These are phyloP conservation scores for Mrakia frigida DNA, from an alignment of 768 basidiomycete genomes.

Conservation along the genomic window DNA sequence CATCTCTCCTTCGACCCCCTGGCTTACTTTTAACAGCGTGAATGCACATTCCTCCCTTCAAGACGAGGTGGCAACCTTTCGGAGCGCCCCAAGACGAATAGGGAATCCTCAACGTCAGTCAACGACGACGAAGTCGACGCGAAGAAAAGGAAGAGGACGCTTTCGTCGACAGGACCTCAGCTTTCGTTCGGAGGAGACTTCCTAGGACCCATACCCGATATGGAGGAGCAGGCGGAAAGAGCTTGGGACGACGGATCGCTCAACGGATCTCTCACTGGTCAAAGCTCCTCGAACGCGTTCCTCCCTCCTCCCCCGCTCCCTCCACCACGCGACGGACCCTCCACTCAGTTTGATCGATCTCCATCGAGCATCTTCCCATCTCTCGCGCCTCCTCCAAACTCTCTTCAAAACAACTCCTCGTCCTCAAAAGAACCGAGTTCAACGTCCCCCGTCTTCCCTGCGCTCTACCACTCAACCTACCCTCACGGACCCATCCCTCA, in stretches of 20 bases:
- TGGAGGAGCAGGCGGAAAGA: background rate
- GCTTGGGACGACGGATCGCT: background rate
- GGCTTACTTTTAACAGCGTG: background rate
- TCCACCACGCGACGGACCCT: too few species aligned
- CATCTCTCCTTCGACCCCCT: too few species aligned
- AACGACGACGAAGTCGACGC: background rate
- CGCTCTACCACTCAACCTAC: background rate
- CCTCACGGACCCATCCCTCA: background rate
- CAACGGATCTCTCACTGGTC: too few species aligned
- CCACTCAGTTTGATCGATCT: too few species aligned
- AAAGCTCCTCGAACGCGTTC: too few species aligned
- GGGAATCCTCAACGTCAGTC: background rate
- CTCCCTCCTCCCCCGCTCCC: too few species aligned
- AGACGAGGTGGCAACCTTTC: constrained; percentile 31
- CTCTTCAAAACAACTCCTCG: background rate
- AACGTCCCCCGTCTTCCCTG: background rate
- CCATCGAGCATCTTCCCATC: too few species aligned
- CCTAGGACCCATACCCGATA: background rate
- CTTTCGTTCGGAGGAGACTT: background rate
- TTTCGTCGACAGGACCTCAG: background rate
- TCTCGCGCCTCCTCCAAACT: too few species aligned
- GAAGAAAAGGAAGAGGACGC: constrained; percentile 1
- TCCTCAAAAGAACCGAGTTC: background rate
- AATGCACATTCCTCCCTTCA: constrained; percentile 28
- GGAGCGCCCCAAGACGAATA: background rate